Conservation (phyloP, 805 yeast species). For the Monosporozyma siamensis region DNA sequence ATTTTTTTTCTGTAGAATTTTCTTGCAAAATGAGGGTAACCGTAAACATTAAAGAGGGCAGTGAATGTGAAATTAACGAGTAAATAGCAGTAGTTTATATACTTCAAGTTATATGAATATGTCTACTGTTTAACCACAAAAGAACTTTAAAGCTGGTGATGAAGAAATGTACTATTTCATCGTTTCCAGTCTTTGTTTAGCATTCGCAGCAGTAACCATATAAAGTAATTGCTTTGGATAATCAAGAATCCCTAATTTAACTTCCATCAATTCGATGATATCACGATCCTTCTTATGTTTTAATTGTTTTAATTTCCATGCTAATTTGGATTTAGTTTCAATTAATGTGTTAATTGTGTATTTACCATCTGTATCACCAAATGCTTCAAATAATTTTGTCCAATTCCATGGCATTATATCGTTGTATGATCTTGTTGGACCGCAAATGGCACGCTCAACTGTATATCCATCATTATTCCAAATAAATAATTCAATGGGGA, state of each 20-base stretch:
- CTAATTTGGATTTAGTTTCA: conserved; percentile 33
- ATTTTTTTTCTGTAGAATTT: too few relatives aligned
- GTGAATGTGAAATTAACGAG: too few relatives aligned
- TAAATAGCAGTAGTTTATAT: too few relatives aligned
- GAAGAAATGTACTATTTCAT: not conserved
- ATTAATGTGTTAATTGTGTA: conserved; percentile 30
- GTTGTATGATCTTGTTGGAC: conserved; percentile 67
- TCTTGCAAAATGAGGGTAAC: too few relatives aligned
- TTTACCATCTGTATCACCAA: conserved; percentile 43
- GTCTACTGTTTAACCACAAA: too few relatives aligned
- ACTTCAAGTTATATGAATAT: too few relatives aligned
- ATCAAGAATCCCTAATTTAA: conserved; percentile 49
- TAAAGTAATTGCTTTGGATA: conserved; percentile 52
- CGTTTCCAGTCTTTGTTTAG: conserved; percentile 3
- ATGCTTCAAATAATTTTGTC: conserved; percentile 55
- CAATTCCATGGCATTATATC: conserved; percentile 81
- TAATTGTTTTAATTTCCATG: conserved; percentile 30
- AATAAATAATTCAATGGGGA: conserved; percentile 61
- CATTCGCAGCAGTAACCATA: conserved; percentile 29
- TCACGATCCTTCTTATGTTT: conserved; percentile 28
- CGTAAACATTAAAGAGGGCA: too few relatives aligned
- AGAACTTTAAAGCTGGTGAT: too few relatives aligned
- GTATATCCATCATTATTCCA: conserved; percentile 86
- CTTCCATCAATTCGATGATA: conserved; percentile 47
- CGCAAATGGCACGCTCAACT: conserved; percentile 78